Evolutionary conservation across 345 rosid genomes (phyloP).

Genomic region (Streptanthus diversifolius): DNA sequence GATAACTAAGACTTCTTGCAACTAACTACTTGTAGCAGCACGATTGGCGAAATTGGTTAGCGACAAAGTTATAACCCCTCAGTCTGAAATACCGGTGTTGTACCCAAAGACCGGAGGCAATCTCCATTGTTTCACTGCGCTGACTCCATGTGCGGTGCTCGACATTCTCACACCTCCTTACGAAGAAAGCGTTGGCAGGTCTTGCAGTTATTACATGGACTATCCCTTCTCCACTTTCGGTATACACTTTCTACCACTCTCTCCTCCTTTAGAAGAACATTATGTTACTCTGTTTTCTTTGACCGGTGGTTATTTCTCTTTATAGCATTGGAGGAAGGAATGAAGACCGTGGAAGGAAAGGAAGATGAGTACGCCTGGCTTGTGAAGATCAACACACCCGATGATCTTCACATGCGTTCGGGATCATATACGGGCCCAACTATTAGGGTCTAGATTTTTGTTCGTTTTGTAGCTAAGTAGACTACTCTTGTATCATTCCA

Average conservation of each 20-base stretch:
- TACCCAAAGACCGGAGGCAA: constrained; percentile 84
- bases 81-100: constrained; percentile 62
- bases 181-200: constrained; percentile 65
- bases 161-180: constrained; percentile 93
- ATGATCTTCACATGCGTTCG: constrained; percentile 68
- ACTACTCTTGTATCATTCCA: constrained; percentile 27
- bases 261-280: neutral
- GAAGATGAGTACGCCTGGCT: constrained; percentile 84
- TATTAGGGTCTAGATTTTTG: constrained; percentile 40
- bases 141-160: constrained; percentile 86
- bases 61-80: constrained; percentile 66
- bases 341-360: constrained; percentile 41
- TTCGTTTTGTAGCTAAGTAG: constrained; percentile 11
- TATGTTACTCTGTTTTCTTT: neutral
- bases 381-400: constrained; percentile 68
- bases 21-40: constrained; percentile 45
- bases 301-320: neutral
- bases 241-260: constrained; percentile 32
- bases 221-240: constrained; percentile 64
- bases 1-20: neutral
- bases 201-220: constrained; percentile 78
- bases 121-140: constrained; percentile 88
- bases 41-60: constrained; percentile 60
- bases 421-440: constrained; percentile 69
- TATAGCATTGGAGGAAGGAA: constrained; percentile 41